Evolutionary conservation across 345 rosid species (phyloP).

Genomic region (Linum trigynum): DNA sequence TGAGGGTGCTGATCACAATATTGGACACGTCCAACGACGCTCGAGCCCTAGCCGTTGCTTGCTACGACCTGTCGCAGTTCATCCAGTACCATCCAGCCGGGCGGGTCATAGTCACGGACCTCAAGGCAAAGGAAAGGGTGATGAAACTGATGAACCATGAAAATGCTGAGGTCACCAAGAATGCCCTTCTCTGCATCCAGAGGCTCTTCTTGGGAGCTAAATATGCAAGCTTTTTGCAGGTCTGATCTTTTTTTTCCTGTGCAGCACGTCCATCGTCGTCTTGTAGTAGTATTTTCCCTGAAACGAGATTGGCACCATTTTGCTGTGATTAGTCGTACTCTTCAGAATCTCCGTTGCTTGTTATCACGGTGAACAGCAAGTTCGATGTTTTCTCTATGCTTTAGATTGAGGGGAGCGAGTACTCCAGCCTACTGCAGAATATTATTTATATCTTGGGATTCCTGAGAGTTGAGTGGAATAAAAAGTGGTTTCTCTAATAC

Average conservation of each 20-base stretch:
- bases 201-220: slow-evolving; percentile 87
- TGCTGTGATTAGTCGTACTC: background rate
- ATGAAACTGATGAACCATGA: slow-evolving; percentile 88
- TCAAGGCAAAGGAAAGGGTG: slow-evolving; percentile 85
- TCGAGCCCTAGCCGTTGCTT: slow-evolving; percentile 78
- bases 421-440: too few species aligned
- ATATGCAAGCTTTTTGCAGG: slow-evolving; percentile 98
- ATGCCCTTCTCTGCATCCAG: slow-evolving; percentile 66
- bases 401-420: too few species aligned
- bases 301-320: background rate
- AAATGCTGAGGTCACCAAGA: slow-evolving; percentile 68
- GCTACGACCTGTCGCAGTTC: slow-evolving; percentile 93
- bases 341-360: too few species aligned
- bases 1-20: slow-evolving; percentile 83
- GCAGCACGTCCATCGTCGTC: background rate
- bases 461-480: too few species aligned
- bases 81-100: slow-evolving; percentile 93
- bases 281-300: background rate
- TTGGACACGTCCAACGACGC: slow-evolving; percentile 85
- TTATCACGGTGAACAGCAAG: too few species aligned
- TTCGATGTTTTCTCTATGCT: too few species aligned
- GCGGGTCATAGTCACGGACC: slow-evolving; percentile 67
- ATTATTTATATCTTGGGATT: too few species aligned
- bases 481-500: too few species aligned
- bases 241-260: slow-evolving; percentile 20